Base-by-base conservation (phyloP, 371 early-diverging fungal species). In the Mucor lusitanicus region DNA sequence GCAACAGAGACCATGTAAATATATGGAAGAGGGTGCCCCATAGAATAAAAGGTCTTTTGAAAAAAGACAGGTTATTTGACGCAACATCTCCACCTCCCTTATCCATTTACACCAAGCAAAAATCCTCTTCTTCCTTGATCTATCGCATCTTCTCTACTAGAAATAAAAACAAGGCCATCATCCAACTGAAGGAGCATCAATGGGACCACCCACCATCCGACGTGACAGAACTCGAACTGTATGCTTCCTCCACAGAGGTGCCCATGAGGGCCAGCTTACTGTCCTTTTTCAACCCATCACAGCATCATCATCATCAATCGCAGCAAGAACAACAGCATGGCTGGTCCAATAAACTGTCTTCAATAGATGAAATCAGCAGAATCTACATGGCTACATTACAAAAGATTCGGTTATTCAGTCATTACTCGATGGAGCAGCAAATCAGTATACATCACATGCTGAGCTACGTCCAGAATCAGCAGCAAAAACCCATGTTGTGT, bases 401-500 rank as follows among this genome's bases (percentile, higher is more conserved):
- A 9, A 68, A 68, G 53, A 19, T 63, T 7, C 35, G 59, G 17
- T 40, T 40, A 19, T 19, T 63, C 2, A 58, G 21, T n/a, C 59
- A 59, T n/a, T 68, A 63, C 32, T 13, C 64, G 11, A 46, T 68
- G 58, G 64, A 63, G 37, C 69, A 68, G 23, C 69, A 68, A 30
- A 9, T 68, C 12, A 25, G 30, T 7, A 32, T 68, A 7, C 63
- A 63, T 27, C 65, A 28, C 6, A 21, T 65, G 9, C 9, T 65
- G 17, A 12, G 32, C 5, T 3, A 44, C 1, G 37, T 65, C 7
- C 65, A 58, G 32, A 39, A 19, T 39, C 55, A 19, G 8, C 25
- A 30, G 21, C 33, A 42, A 11, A 42, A 6, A 3, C 30, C 32
- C 19, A 32, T 56, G 11, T 56, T 56, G 56, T 53, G 53, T 53